Conservation (phyloP, 805 yeast species). For the Peterozyma toletana region DNA sequence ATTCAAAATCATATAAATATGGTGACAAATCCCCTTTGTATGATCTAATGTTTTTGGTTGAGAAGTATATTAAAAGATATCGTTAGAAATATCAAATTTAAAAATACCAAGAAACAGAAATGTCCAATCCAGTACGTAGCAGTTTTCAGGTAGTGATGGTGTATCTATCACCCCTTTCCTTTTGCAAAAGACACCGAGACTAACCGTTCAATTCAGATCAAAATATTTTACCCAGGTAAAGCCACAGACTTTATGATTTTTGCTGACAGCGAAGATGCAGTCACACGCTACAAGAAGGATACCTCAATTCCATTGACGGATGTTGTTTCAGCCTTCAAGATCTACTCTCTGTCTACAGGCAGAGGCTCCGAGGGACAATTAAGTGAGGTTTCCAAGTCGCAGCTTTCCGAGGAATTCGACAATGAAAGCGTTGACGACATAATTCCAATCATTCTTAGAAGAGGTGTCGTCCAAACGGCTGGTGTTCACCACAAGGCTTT, state of each 20-base stretch:
- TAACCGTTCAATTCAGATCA: constrained; percentile 13
- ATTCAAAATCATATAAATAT: no score
- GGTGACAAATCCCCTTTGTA: no score
- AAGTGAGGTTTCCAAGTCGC: constrained; percentile 64
- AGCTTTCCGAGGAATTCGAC: constrained; percentile 66
- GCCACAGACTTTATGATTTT: constrained; percentile 61
- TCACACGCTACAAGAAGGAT: constrained; percentile 39
- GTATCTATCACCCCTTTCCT: no score
- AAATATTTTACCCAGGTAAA: constrained; percentile 59
- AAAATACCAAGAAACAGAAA: no score
- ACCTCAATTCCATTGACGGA: constrained; percentile 54
- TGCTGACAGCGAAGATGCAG: constrained; percentile 44
- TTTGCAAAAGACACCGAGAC: no score
- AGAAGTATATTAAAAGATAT: no score
- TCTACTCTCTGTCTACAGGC: constrained; percentile 55
- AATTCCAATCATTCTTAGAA: constrained; percentile 48
- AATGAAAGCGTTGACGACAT: constrained; percentile 44
- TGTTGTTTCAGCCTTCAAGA: constrained; percentile 55
- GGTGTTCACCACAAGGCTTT: not conserved
- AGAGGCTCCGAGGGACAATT: constrained; percentile 65
- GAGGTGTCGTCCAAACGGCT: constrained; percentile 44
- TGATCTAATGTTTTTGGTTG: no score
- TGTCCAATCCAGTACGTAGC: no score
- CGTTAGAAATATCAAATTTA: no score
- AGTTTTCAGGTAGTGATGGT: no score